Conservation (phyloP, 805 yeast species). For the Wickerhamiella azymoides region DNA sequence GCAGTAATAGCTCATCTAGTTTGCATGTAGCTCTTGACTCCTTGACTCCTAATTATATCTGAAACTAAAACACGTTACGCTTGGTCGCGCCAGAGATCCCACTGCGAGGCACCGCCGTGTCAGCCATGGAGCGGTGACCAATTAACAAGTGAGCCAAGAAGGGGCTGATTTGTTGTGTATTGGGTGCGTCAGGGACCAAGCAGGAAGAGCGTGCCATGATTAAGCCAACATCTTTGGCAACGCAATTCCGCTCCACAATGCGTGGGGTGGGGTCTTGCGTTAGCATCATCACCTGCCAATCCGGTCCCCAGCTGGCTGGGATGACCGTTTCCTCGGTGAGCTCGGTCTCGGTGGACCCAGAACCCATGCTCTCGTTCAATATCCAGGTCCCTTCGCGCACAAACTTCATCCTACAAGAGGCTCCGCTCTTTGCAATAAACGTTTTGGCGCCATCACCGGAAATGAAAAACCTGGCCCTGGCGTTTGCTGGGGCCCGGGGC, state of each 20-base stretch:
- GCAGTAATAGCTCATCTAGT: no score
- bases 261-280: slow-evolving; percentile 5
- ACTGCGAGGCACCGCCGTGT: no score
- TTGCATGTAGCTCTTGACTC: no score
- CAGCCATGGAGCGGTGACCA: no score
- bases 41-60: no score
- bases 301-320: slow-evolving; percentile 33
- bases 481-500: slow-evolving; percentile 46
- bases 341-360: slow-evolving; percentile 65
- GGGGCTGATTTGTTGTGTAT: no score
- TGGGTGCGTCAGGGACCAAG: no score
- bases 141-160: no score
- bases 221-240: background rate
- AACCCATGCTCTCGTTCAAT: slow-evolving; percentile 72
- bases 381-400: slow-evolving; percentile 78
- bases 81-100: no score
- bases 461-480: slow-evolving; percentile 47
- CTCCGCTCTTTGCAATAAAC: slow-evolving; percentile 57
- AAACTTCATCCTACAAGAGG: slow-evolving; percentile 43
- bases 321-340: slow-evolving; percentile 78
- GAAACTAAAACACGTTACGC: no score
- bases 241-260: background rate
- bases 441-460: slow-evolving; percentile 46
- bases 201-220: no score
- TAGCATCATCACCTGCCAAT: slow-evolving; percentile 2